phyloP scores from a whole-genome alignment of 139 green algal genomes.

The Raphidocelis subcapitata region DNA sequence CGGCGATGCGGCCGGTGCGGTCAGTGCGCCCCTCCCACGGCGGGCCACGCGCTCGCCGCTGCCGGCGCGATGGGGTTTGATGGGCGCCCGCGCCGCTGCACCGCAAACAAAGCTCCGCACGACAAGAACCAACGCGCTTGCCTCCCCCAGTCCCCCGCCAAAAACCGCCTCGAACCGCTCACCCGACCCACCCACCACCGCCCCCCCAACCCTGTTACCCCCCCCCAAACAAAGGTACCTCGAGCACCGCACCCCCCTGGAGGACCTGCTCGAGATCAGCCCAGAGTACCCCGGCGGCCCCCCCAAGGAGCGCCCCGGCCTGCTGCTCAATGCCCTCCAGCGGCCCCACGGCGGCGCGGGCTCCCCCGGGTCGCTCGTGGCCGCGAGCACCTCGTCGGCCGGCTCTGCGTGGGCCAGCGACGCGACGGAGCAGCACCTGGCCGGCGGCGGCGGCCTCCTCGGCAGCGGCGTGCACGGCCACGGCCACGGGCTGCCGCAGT shows the following conservation, averaged over 20 bases:
- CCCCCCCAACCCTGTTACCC: too few species aligned
- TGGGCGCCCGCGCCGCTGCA: too few species aligned
- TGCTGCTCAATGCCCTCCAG: neutral
- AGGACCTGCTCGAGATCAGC: conserved; percentile 29
- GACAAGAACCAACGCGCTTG: neutral
- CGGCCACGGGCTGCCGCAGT: neutral
- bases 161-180: too few species aligned
- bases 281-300: conserved; percentile 20
- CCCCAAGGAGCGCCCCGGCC: conserved; percentile 4
- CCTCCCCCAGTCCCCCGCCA: neutral
- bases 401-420: conserved; percentile 25
- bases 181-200: too few species aligned
- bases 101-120: neutral
- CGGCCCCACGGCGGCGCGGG: neutral
- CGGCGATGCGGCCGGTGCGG: neutral
- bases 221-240: conserved; percentile 11
- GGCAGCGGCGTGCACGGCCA: neutral
- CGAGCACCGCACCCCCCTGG: conserved; percentile 14
- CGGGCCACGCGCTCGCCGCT: too few species aligned
- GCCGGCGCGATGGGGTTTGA: neutral
- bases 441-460: conserved; percentile 8
- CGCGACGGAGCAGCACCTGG: conserved; percentile 21
- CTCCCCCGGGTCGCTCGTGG: conserved; percentile 2
- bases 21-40: neutral
- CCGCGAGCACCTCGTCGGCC: conserved; percentile 20